A percentile compares a stretch with the other conserved stretches of the same genome.
These are phyloP conservation scores for Rauvolfia tetraphylla DNA, from an alignment of 257 asterid species.

Conservation along the genomic window DNA sequence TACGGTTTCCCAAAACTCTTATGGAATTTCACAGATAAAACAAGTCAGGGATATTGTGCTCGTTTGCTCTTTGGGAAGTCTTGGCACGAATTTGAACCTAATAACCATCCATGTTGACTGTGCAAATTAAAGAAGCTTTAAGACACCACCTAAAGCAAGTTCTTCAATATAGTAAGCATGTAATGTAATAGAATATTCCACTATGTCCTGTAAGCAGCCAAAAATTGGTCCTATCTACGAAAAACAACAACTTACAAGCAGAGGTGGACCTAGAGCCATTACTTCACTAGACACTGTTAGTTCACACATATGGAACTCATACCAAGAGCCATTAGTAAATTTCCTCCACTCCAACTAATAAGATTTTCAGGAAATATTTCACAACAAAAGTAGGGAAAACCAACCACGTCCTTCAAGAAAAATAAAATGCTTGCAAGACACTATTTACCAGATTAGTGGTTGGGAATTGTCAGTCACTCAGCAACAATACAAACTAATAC, in stretches of 20 bases:
- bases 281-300: not conserved
- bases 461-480: slow-evolving; percentile 22
- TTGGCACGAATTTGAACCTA: not conserved
- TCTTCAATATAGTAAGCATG: not conserved
- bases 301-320: not conserved
- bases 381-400: not conserved
- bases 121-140: not conserved
- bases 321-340: not conserved
- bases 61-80: not conserved
- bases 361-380: not conserved
- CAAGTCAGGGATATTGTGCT: not conserved
- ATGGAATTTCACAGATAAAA: not conserved
- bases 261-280: not conserved
- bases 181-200: not conserved
- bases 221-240: not conserved
- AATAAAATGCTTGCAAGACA: not conserved
- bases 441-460: slow-evolving; percentile 46
- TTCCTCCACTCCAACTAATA: not conserved
- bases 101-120: not conserved
- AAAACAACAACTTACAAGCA: not conserved
- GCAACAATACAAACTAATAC: slow-evolving; percentile 18
- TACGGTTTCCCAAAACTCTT: no score
- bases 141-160: not conserved
- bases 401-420: not conserved
- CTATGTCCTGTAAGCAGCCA: not conserved